Evolutionary conservation across 179 eudicot genomes (phyloP).

Genomic region (Corrigiola litoralis): DNA sequence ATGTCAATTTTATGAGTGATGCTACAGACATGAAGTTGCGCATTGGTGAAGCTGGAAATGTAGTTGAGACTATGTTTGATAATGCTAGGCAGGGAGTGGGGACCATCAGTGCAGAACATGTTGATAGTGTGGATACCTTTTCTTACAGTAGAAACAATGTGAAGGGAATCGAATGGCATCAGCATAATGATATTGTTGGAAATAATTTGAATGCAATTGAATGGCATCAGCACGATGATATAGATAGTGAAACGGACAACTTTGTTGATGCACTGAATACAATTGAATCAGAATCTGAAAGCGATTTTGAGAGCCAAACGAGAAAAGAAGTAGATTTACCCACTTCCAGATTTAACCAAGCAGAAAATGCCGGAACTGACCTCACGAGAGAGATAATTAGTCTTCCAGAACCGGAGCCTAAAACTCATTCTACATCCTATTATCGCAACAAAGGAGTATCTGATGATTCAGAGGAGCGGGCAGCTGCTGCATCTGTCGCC

Average conservation of each 20-base stretch:
- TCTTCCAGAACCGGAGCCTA: constrained; percentile 21
- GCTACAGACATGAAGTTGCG: constrained; percentile 4
- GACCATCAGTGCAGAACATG: not conserved
- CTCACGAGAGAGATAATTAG: constrained; percentile 15
- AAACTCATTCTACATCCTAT: constrained; percentile 24
- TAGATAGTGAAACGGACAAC: constrained; percentile 80
- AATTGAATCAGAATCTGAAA: constrained; percentile 86
- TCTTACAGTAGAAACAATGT: constrained; percentile 16
- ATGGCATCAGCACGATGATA: constrained; percentile 49
- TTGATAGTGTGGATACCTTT: constrained; percentile 2
- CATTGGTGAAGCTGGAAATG: constrained; percentile 5
- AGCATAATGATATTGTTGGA: constrained; percentile 28
- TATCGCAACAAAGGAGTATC: constrained; percentile 5
- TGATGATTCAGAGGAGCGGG: constrained; percentile 11
- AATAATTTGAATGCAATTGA: not conserved
- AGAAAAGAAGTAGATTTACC: constrained; percentile 29
- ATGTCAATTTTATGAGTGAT: constrained; percentile 3
- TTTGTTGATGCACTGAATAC: constrained; percentile 86
- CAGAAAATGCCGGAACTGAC: constrained; percentile 18
- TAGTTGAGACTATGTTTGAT: constrained; percentile 21
- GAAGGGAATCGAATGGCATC: constrained; percentile 20
- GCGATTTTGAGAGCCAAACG: constrained; percentile 55
- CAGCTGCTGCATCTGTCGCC: constrained; percentile 8
- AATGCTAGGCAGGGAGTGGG: constrained; percentile 7
- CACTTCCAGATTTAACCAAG: constrained; percentile 17